Conservation (phyloP, 495 filamentous ascomycete species). For the Penicillium odoratum region DNA sequence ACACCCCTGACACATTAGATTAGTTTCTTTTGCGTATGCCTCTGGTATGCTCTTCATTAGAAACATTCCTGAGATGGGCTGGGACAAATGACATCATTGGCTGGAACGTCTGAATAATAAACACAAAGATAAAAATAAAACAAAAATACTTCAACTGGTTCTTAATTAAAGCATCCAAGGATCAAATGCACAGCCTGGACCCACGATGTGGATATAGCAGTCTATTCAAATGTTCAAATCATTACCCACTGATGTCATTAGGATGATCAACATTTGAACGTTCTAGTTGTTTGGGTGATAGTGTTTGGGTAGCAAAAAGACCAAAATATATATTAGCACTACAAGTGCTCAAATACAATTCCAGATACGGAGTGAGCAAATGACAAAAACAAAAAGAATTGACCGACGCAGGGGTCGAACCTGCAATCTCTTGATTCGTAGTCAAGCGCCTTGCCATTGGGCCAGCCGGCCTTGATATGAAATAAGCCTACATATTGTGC, state of each 20-base stretch:
- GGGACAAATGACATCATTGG: slow-evolving; percentile 14
- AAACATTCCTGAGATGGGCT: slow-evolving; percentile 11
- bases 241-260: no score
- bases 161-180: slow-evolving; percentile 1
- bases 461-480: slow-evolving; percentile 47
- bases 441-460: slow-evolving; percentile 74
- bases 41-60: neutral
- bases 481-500: neutral
- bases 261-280: no score
- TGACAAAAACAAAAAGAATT: slow-evolving; percentile 19
- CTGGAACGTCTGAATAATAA: neutral
- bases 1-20: neutral
- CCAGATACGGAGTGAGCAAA: neutral
- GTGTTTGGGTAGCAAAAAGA: neutral
- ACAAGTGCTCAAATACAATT: neutral
- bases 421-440: slow-evolving; percentile 68
- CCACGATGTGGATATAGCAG: neutral
- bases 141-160: neutral
- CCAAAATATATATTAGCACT: neutral
- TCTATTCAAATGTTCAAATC: no score
- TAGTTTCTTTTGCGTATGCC: neutral
- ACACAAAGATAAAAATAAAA: neutral
- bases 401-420: slow-evolving; percentile 48
- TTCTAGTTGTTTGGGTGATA: neutral
- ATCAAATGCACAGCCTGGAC: neutral